Evolutionary conservation across 495 filamentous ascomycete genomes (phyloP), one percentile per base, ranked within the genome.

Genomic region (Aspergillus baeticus): DNA sequence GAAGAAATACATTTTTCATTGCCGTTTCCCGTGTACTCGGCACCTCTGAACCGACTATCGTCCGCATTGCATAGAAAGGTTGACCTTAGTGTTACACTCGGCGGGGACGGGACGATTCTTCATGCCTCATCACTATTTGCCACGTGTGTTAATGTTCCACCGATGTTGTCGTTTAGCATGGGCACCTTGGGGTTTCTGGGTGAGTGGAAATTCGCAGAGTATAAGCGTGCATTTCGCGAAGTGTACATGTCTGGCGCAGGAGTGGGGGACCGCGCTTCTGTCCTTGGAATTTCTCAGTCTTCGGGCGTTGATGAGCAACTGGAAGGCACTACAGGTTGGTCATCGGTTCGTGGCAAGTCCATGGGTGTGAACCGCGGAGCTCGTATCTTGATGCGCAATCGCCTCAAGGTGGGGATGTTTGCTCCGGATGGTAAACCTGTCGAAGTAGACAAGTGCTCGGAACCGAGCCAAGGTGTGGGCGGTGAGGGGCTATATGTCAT

Each of bases 141-240:
- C 14, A 88, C 85, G n/a, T 84, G 87, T 21, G 70, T 81, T 38
- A 81, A 84, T 37, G 92, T 98, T 0, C 94, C 94, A 0, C 94
- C 95, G 0, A 87, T 98, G n/a, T 77, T 98, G 20, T 88, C 87
- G 10, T 98, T 98, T 71, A 93, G 90, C 67, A 96, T 98, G 92
- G 94, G 94, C 6, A 92, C 92, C 0, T 74, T 98, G 2, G 94
- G 94, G 0, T 98, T 98, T 58, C 76, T 98, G 15, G 92, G 93
- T 33, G 94, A 98, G 71, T 98, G 93, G 92, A 93, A 91, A 60
- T 97, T 97, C 69, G 76, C 78, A 10, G 92, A 98, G 60, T 88
- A 92, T 68, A 93, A 93, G 65, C 81, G 88, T 21, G 94, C 93
- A 0, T 96, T 94, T 73, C 80, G 91, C 22, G 91, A 96, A 66